phyloP scores from a whole-genome alignment of 352 stramenopile species.

The Pilasporangium apinafurcum region DNA sequence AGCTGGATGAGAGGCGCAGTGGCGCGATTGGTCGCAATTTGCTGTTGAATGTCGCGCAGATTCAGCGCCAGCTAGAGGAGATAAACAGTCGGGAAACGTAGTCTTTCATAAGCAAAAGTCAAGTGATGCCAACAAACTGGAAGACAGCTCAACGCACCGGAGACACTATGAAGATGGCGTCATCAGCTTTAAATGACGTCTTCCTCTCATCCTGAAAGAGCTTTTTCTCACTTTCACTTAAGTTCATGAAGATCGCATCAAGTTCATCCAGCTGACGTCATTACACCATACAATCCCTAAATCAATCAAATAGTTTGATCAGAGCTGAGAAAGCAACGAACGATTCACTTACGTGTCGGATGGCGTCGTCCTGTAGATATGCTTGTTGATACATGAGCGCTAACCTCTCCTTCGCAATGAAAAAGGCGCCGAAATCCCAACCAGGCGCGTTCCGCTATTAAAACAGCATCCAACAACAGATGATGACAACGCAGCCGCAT shows the following conservation, averaged over 20 bases:
- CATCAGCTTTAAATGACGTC: conserved; percentile 11
- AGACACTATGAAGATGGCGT: conserved; percentile 59
- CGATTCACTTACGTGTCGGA: conserved; percentile 55
- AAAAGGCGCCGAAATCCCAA: conserved; percentile 81
- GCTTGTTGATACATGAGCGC: conserved; percentile 83
- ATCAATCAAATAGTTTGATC: neutral
- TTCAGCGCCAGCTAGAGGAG: conserved; percentile 51
- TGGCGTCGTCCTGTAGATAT: conserved; percentile 75
- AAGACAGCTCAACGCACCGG: conserved; percentile 26
- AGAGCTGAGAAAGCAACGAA: neutral
- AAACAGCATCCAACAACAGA: neutral
- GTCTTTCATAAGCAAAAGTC: neutral
- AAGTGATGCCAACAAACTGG: neutral
- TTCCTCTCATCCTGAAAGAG: conserved; percentile 13
- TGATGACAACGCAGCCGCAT: neutral
- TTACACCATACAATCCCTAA: neutral
- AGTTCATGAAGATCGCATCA: conserved; percentile 62
- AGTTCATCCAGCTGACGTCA: conserved; percentile 59
- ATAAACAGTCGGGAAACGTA: neutral
- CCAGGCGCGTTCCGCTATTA: conserved; percentile 22
- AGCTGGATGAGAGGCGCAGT: conserved; percentile 46
- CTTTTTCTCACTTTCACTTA: conserved; percentile 24
- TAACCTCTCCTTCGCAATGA: conserved; percentile 69
- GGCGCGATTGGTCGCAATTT: conserved; percentile 51
- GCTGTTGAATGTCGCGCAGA: conserved; percentile 28